A percentile compares a stretch with the other conserved stretches of the same genome.
Evolutionary conservation across 2,329 filamentous ascomycete genomes (phyloP).

Genomic region (Leptosphaerulina australis): DNA sequence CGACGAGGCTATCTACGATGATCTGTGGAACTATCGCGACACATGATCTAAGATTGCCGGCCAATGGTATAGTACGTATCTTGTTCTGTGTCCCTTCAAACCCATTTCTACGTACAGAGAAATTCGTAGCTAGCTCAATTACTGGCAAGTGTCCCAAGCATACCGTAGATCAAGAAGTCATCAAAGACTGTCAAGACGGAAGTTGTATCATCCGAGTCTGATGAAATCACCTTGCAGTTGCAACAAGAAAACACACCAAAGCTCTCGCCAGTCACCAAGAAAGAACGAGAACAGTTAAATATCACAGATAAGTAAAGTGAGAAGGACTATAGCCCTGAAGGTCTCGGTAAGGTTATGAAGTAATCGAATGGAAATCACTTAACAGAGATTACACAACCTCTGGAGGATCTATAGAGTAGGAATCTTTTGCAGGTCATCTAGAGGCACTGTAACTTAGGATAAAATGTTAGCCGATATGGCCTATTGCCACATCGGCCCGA

Average conservation of each 20-base stretch:
- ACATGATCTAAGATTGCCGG: slow-evolving; percentile 59
- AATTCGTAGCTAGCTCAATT: not conserved
- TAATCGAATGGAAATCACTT: slow-evolving; percentile 57
- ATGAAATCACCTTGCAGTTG: slow-evolving; percentile 56
- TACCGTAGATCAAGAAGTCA: slow-evolving; percentile 52
- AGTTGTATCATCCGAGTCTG: slow-evolving; percentile 47
- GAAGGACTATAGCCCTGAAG: slow-evolving; percentile 64
- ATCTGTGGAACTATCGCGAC: slow-evolving; percentile 58
- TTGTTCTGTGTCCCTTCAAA: not conserved
- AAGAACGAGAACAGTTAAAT: slow-evolving; percentile 63
- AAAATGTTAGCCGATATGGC: not conserved
- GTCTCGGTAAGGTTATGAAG: slow-evolving; percentile 58
- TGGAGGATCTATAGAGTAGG: slow-evolving; percentile 24
- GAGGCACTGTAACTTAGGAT: not conserved
- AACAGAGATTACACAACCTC: slow-evolving; percentile 52
- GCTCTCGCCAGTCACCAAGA: slow-evolving; percentile 51
- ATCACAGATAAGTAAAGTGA: slow-evolving; percentile 67
- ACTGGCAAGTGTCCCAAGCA: slow-evolving; percentile 31
- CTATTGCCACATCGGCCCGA: too few species aligned
- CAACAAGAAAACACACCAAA: slow-evolving; percentile 56
- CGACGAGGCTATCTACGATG: slow-evolving; percentile 55
- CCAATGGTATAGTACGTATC: slow-evolving; percentile 55
- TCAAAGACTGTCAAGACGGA: slow-evolving; percentile 52
- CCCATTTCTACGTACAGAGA: not conserved
- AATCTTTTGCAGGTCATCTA: too few species aligned